Conservation (phyloP, 805 yeast species). For the Ascoidea tarda region DNA sequence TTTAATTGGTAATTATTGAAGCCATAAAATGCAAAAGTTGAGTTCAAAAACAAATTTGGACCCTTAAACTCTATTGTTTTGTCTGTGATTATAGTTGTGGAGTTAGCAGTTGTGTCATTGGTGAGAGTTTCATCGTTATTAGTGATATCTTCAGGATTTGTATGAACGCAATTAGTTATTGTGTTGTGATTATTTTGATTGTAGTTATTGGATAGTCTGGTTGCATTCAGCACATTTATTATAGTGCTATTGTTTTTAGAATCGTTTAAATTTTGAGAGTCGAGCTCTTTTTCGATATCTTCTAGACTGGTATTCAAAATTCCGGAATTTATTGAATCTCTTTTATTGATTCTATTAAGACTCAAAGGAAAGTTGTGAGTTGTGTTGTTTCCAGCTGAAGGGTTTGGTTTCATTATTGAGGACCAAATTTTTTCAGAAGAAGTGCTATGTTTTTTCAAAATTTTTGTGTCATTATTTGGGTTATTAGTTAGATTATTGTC, state of each 20-base stretch:
- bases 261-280: too few relatives aligned
- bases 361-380: neutral
- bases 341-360: neutral
- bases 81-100: too few relatives aligned
- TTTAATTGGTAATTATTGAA: conserved; percentile 24
- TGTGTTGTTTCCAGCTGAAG: neutral
- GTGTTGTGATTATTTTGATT: neutral
- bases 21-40: conserved; percentile 27
- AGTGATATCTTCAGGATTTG: too few relatives aligned
- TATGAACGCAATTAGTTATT: neutral
- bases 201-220: neutral
- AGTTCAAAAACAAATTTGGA: conserved; percentile 24
- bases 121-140: neutral
- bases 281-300: neutral
- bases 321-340: neutral
- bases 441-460: conserved; percentile 28
- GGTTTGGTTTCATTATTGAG: neutral
- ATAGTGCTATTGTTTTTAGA: neutral
- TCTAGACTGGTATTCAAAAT: neutral
- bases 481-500: conserved; percentile 1
- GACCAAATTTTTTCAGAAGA: conserved; percentile 4
- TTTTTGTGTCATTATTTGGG: conserved; percentile 16
- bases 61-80: conserved; percentile 3
- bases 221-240: too few relatives aligned
- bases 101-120: neutral